Conservation (phyloP, 73 alveolate species). For the Paramecium primaurelia region DNA sequence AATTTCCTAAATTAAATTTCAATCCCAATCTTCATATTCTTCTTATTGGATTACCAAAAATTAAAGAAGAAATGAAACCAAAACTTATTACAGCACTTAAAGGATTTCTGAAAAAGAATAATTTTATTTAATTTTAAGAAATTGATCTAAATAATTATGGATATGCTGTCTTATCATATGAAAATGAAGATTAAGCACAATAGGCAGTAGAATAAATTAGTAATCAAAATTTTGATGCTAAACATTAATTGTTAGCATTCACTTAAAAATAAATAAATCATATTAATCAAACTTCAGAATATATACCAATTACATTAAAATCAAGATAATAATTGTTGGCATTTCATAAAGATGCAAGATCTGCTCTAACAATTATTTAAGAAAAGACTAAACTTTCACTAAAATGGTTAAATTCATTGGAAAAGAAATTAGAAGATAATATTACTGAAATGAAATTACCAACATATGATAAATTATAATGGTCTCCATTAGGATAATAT, state of each 20-base stretch:
- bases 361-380: not conserved
- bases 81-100: not conserved
- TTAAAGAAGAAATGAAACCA: not conserved
- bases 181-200: not conserved
- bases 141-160: not conserved
- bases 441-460: not conserved
- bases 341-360: not conserved
- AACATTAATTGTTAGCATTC: not conserved
- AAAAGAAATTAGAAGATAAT: conserved; percentile 5
- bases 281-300: not conserved
- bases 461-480: not conserved
- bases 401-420: not conserved
- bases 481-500: conserved; percentile 7
- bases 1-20: not conserved
- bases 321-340: not conserved
- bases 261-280: not conserved
- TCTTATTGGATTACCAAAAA: not conserved
- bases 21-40: not conserved
- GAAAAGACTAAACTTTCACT: not conserved
- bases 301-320: not conserved
- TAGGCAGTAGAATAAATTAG: not conserved
- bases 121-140: not conserved
- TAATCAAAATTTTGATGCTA: not conserved
- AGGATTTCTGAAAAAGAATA: not conserved
- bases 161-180: not conserved